Percentiles rank a stretch among this genome's conserved stretches.
These are phyloP conservation scores for Cyclostephanos invisitatus DNA, from an alignment of 108 stramenopile genomes.

Conservation along the genomic window DNA sequence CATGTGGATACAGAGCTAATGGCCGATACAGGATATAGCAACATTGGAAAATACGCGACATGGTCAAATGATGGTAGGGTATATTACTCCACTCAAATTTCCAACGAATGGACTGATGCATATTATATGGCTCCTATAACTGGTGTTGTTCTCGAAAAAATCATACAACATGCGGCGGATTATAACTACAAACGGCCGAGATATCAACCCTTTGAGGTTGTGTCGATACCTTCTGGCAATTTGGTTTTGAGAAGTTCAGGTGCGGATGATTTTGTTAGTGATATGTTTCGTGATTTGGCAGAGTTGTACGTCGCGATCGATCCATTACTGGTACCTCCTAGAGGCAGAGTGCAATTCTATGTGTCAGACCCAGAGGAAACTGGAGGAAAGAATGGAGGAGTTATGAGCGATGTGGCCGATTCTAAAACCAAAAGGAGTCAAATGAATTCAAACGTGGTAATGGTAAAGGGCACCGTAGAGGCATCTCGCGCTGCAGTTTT, in stretches of 20 bases:
- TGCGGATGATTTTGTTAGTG: constrained; percentile 68
- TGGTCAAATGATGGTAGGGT: constrained; percentile 81
- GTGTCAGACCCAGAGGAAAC: constrained; percentile 42
- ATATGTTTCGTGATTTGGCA: constrained; percentile 68
- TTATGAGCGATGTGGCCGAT: background rate
- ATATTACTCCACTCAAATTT: constrained; percentile 70
- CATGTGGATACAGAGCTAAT: constrained; percentile 38
- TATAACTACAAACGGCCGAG: constrained; percentile 60
- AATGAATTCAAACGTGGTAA: constrained; percentile 40
- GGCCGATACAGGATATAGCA: constrained; percentile 1
- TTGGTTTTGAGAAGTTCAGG: constrained; percentile 57
- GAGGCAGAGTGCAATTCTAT: constrained; percentile 59
- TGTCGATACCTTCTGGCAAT: constrained; percentile 42
- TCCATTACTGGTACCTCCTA: constrained; percentile 70
- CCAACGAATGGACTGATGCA: constrained; percentile 58
- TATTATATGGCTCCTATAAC: constrained; percentile 84
- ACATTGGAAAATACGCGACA: constrained; percentile 41
- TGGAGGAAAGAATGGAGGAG: constrained; percentile 7
- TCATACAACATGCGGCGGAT: constrained; percentile 62
- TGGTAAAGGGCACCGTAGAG: constrained; percentile 30
- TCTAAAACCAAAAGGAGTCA: constrained; percentile 1
- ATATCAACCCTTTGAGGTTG: constrained; percentile 85
- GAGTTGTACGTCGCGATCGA: constrained; percentile 69
- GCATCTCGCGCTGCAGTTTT: constrained; percentile 57
- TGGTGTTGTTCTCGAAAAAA: constrained; percentile 73